These are phyloP conservation scores for Clausena lansium DNA, from an alignment of 345 rosid genomes.

Conservation along the genomic window DNA sequence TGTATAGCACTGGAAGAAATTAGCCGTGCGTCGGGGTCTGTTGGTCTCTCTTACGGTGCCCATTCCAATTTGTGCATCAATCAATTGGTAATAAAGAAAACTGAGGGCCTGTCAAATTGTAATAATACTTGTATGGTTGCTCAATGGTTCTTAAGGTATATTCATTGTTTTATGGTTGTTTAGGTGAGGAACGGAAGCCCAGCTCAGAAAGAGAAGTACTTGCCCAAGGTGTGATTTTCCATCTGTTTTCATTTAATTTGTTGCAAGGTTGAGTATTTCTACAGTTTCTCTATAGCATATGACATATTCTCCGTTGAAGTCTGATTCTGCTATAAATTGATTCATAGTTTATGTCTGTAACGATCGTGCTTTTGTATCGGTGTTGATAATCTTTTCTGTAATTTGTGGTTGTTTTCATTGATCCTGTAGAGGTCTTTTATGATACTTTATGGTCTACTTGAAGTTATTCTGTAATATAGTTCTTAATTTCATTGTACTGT, in stretches of 20 bases:
- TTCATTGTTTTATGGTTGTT: slow-evolving; percentile 11
- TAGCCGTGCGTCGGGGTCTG: slow-evolving; percentile 91
- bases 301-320: background rate
- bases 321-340: background rate
- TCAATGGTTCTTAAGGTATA: background rate
- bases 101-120: background rate
- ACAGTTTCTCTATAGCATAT: background rate
- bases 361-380: background rate
- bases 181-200: slow-evolving; percentile 86
- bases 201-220: slow-evolving; percentile 75
- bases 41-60: slow-evolving; percentile 87
- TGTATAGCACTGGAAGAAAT: slow-evolving; percentile 92
- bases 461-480: background rate
- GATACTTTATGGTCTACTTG: background rate
- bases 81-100: slow-evolving; percentile 70
- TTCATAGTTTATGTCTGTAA: background rate
- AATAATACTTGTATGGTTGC: background rate
- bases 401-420: background rate
- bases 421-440: background rate
- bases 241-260: background rate
- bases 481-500: background rate
- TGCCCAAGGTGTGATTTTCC: slow-evolving; percentile 67
- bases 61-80: slow-evolving; percentile 95
- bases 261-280: background rate
- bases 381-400: background rate